Evolutionary conservation across 164 flowering plant species (phyloP), one percentile per base, ranked within the genome.

Genomic region (Magnolia kwangsiensis): DNA sequence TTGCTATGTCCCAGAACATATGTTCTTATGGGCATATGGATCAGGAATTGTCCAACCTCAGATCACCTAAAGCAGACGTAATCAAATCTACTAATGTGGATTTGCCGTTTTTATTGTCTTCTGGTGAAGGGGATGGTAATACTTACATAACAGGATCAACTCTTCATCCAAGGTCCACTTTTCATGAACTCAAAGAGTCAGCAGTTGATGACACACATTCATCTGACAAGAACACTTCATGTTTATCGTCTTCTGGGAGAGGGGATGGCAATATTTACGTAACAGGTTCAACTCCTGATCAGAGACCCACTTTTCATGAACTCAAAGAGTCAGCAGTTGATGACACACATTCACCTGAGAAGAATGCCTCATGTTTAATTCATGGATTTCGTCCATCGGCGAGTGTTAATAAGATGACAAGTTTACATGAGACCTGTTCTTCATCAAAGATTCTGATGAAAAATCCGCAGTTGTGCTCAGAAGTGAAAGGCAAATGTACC

Each of bases 341-440:
- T 67, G 72, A 51, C 16, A 29, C 21, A n/a, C 71, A n/a, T 31
- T 59, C 58, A 65, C 13, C 69, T 10, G 49, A 75, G 59, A 51
- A 23, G 31, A 70, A 75, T 1, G 8, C 37, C 14, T 51, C 73
- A 20, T 49, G 5, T 75, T 55, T 37, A 24, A 4, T 31, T 68
- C 49, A 49, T 50, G 72, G 68, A 68, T 50, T 59, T 23, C 65
- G 8, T 51, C 51, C 78, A 24, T 37, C 59, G 14, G 27, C 71
- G 5, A 68, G 63, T 37, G 14, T 13, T 24, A n/a, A 29, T 21
- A 63, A 64, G 66, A 77, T 69, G 16, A 77, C 73, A 29, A 10
- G 67, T 74, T 77, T 75, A 74, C 37, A 73, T 63, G 80, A 79
- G 51, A 69, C 80, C 71, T 72, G 73, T 16, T 74, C 81, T 19